A percentile compares a stretch with the other conserved stretches of the same genome.
These are phyloP conservation scores for Debaryomyces prosopidis DNA, from an alignment of 805 yeast genomes.

Conservation along the genomic window DNA sequence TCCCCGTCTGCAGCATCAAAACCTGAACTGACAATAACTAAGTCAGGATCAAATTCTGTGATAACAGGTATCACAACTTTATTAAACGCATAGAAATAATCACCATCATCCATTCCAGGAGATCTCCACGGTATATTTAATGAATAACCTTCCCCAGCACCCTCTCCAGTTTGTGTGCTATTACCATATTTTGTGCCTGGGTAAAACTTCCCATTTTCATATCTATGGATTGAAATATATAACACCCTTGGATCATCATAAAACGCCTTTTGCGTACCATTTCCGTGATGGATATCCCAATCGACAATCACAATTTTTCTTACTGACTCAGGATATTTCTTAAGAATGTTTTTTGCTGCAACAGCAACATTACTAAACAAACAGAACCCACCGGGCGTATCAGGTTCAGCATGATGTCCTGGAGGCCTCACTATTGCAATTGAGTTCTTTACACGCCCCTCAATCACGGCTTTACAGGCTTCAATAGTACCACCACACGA, in stretches of 20 bases:
- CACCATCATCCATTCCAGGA: constrained; percentile 93
- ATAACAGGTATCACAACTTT: constrained; percentile 86
- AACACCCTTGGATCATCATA: constrained; percentile 86
- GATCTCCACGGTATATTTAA: constrained; percentile 93
- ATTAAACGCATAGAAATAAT: constrained; percentile 88
- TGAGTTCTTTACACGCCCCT: constrained; percentile 87
- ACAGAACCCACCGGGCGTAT: constrained; percentile 95
- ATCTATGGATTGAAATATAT: constrained; percentile 89
- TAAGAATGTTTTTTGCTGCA: constrained; percentile 84
- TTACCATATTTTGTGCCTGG: constrained; percentile 92
- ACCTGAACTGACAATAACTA: constrained; percentile 91
- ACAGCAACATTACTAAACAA: constrained; percentile 95
- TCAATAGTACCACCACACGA: constrained; percentile 98
- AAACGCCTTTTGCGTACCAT: constrained; percentile 95
- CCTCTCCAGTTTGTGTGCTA: constrained; percentile 79
- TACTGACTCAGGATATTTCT: constrained; percentile 84
- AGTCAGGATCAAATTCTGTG: constrained; percentile 86
- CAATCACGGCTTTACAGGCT: constrained; percentile 93
- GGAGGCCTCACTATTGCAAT: constrained; percentile 97
- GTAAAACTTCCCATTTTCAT: constrained; percentile 87
- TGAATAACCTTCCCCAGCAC: constrained; percentile 81
- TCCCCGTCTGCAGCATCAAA: constrained; percentile 99
- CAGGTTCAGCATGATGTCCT: constrained; percentile 99
- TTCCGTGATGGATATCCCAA: constrained; percentile 99
- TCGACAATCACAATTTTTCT: constrained; percentile 81